Percentiles rank a stretch among this genome's conserved stretches.
Evolutionary conservation across 1,284 basidiomycete genomes (phyloP).

Genomic region (Waitea zeae): DNA sequence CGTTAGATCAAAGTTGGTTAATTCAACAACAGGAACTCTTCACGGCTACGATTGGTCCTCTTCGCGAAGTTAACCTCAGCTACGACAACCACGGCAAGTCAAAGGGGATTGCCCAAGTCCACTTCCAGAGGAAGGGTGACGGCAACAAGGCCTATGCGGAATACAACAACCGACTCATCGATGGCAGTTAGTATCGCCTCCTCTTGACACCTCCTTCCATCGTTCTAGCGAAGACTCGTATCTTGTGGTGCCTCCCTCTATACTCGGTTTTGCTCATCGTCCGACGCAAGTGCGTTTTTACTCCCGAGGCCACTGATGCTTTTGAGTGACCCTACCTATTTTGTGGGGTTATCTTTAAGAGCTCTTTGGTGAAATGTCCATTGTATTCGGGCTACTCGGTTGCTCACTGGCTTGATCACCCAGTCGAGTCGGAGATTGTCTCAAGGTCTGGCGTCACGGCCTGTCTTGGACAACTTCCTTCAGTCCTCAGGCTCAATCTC

Average conservation of each 20-base stretch:
- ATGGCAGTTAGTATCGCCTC: conserved; percentile 94
- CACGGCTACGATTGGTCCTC: conserved; percentile 76
- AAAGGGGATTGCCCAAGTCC: conserved; percentile 79
- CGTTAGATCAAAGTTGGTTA: background rate
- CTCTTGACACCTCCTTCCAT: conserved; percentile 15
- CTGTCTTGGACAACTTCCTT: too few relatives aligned
- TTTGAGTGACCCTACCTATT: too few relatives aligned
- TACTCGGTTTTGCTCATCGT: conserved; percentile 9
- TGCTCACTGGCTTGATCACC: too few relatives aligned
- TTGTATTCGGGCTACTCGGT: too few relatives aligned
- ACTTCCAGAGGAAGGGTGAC: conserved; percentile 79
- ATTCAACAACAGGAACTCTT: conserved; percentile 69
- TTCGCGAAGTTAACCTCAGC: conserved; percentile 70
- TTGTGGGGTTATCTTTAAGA: too few relatives aligned
- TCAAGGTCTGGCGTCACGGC: too few relatives aligned
- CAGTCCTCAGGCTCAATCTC: too few relatives aligned
- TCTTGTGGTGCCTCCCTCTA: conserved; percentile 9
- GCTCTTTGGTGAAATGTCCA: too few relatives aligned
- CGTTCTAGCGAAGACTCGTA: too few relatives aligned
- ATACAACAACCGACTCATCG: conserved; percentile 98
- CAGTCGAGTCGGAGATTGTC: too few relatives aligned
- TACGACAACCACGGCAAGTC: conserved; percentile 79
- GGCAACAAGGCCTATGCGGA: conserved; percentile 84
- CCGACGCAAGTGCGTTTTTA: too few relatives aligned
- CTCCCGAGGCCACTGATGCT: too few relatives aligned